Evolutionary conservation across 176 grass and related monocot species (phyloP), one percentile per base, ranked within the genome.

Genomic region (Musa itinerans): DNA sequence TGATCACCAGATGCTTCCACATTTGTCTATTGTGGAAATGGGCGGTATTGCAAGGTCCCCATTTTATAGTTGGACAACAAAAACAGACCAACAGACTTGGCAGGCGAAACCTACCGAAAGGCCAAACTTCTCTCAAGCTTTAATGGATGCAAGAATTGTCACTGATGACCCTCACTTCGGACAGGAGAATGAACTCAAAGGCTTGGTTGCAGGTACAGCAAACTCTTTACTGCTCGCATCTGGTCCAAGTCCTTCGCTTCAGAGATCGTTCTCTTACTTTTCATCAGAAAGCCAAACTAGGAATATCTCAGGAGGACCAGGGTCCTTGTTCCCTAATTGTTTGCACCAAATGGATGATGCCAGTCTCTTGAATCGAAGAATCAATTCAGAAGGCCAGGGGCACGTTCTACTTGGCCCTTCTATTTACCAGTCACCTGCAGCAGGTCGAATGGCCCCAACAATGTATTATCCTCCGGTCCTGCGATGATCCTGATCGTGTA

Each of bases 131-230:
- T 73, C 79, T 74, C 81, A 61, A 49, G 68, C 85, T 56, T 76
- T 77, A 53, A 88, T 86, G 79, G 85, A 94, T 69, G 91, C 92
- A 69, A 79, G 92, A 50, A 90, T 96, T 54, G 78, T 90, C 71
- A 84, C 94, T 10, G 78, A 92, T 64, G 86, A 92, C 71, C 69
- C 83, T 81, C 48, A 14, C 51, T 83, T 83, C 20, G 82, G 92
- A 77, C 52, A 25, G 14, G 81, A 80, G 84, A 85, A 34, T 55
- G 75, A 83, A 76, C 82, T 69, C 34, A 85, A 81, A 76, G 79
- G 71, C 55, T 79, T 81, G 74, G 82, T 77, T 43, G 34, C 34
- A 50, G 68, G 77, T 53, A 78, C 86, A 10, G 50, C 73, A 68
- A 83, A 65, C 14, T 53, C 87, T 21, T 52, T 77, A 17, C 76